These are phyloP conservation scores for Tricholomella constricta DNA, from an alignment of 768 basidiomycete species.

Conservation along the genomic window DNA sequence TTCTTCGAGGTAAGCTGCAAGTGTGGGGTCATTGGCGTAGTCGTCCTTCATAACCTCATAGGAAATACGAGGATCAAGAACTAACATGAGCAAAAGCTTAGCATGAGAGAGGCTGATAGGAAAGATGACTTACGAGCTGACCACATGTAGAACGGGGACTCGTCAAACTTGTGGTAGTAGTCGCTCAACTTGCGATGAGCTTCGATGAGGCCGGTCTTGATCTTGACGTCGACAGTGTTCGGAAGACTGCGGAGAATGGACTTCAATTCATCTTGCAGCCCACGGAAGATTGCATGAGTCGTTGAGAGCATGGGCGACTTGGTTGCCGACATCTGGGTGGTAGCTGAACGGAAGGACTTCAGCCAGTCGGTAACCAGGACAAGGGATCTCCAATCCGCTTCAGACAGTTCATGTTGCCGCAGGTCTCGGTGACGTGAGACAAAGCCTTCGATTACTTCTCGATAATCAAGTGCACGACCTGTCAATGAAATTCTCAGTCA, in stretches of 20 bases:
- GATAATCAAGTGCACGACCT: constrained; percentile 21
- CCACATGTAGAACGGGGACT: constrained; percentile 35
- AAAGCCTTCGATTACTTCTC: constrained; percentile 15
- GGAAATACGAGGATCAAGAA: constrained; percentile 33
- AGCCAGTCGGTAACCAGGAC: constrained; percentile 21
- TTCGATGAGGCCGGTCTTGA: constrained; percentile 23
- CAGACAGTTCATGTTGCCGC: constrained; percentile 12
- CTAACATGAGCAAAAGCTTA: constrained; percentile 16
- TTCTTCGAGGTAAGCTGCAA: constrained; percentile 11
- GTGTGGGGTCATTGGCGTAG: constrained; percentile 16
- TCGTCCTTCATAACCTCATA: constrained; percentile 24
- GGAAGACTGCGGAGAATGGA: constrained; percentile 23
- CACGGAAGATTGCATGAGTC: constrained; percentile 32
- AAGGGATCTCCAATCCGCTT: constrained; percentile 23
- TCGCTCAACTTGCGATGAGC: constrained; percentile 34
- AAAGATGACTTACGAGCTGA: constrained; percentile 22
- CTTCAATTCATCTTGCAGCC: constrained; percentile 31
- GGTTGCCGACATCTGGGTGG: constrained; percentile 35
- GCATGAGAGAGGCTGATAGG: neutral
- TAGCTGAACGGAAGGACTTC: constrained; percentile 22
- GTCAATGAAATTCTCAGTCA: neutral
- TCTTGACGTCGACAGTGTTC: neutral
- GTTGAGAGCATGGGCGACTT: constrained; percentile 34
- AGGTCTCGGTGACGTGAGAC: constrained; percentile 18
- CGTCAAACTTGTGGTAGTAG: constrained; percentile 30